These are phyloP conservation scores for Aspergillus japonicus DNA, from an alignment of 2,329 filamentous ascomycete genomes.

Conservation along the genomic window DNA sequence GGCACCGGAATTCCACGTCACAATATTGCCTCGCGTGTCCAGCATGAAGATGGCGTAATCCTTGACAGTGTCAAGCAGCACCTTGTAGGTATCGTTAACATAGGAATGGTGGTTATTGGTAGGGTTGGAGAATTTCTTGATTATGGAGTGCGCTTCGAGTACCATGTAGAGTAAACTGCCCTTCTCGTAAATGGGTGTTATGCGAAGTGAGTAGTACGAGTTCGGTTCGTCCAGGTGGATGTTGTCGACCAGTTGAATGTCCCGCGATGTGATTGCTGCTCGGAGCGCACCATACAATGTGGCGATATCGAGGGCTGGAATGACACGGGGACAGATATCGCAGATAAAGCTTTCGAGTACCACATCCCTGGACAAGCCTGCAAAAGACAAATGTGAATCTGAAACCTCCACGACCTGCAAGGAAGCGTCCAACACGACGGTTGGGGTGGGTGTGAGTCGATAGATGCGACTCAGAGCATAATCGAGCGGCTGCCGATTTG, in stretches of 20 bases:
- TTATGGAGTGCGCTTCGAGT: conserved; percentile 44
- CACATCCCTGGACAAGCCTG: conserved; percentile 32
- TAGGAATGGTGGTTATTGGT: conserved; percentile 45
- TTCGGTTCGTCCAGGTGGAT: conserved; percentile 22
- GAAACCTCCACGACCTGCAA: conserved; percentile 46
- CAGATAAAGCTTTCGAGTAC: conserved; percentile 40
- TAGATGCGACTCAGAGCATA: conserved; percentile 26
- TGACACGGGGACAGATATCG: conserved; percentile 36
- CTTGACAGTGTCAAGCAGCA: conserved; percentile 60
- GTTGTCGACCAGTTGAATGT: conserved; percentile 36
- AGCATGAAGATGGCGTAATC: conserved; percentile 65
- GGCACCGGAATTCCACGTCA: conserved; percentile 60
- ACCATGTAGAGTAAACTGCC: conserved; percentile 42
- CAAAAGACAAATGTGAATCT: conserved; percentile 42
- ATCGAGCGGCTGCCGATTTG: background rate
- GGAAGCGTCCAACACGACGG: conserved; percentile 39
- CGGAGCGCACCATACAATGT: conserved; percentile 39
- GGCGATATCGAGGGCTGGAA: conserved; percentile 37
- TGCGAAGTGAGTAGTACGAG: conserved; percentile 32
- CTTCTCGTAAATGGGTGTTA: conserved; percentile 46
- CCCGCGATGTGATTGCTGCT: conserved; percentile 37
- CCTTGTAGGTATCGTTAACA: conserved; percentile 57
- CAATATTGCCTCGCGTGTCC: conserved; percentile 55
- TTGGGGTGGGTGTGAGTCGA: conserved; percentile 37
- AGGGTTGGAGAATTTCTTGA: conserved; percentile 22